A percentile compares a stretch with the other conserved stretches of the same genome.
These are phyloP conservation scores for Malassezia japonica DNA, from an alignment of 1,284 basidiomycete genomes.

Conservation along the genomic window DNA sequence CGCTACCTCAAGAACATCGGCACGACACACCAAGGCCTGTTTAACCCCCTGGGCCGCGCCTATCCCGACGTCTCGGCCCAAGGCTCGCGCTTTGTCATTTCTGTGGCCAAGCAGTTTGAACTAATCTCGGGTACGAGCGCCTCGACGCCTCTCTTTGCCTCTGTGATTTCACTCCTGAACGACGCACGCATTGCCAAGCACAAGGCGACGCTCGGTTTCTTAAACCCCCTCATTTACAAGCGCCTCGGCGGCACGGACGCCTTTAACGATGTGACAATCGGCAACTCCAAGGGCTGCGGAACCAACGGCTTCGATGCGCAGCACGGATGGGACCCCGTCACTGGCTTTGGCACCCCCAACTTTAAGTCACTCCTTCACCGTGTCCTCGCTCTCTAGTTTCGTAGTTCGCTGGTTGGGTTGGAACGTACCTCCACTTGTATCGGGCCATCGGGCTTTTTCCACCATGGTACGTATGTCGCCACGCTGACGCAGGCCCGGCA, in stretches of 20 bases:
- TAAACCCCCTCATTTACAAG: constrained; percentile 53
- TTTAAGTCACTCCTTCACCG: constrained; percentile 20
- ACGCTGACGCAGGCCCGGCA: not conserved
- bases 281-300: constrained; percentile 45
- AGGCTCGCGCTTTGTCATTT: constrained; percentile 50
- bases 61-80: constrained; percentile 64
- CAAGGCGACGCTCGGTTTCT: constrained; percentile 52
- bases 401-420: too few species aligned
- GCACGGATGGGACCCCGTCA: constrained; percentile 33
- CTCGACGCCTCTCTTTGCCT: constrained; percentile 53
- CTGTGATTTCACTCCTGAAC: constrained; percentile 58
- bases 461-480: not conserved
- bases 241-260: constrained; percentile 35
- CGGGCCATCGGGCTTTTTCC: constrained; percentile 1
- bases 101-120: constrained; percentile 48
- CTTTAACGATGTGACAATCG: constrained; percentile 53
- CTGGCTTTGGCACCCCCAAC: constrained; percentile 32
- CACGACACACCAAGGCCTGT: constrained; percentile 53
- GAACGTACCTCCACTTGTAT: not conserved
- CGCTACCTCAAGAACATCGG: constrained; percentile 53
- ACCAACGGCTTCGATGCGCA: constrained; percentile 32
- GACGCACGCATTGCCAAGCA: constrained; percentile 51
- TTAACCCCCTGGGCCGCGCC: constrained; percentile 56
- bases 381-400: constrained; percentile 7
- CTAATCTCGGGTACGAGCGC: constrained; percentile 54